phyloP scores from a whole-genome alignment of 768 basidiomycete species.

The Lactarius vividus region DNA sequence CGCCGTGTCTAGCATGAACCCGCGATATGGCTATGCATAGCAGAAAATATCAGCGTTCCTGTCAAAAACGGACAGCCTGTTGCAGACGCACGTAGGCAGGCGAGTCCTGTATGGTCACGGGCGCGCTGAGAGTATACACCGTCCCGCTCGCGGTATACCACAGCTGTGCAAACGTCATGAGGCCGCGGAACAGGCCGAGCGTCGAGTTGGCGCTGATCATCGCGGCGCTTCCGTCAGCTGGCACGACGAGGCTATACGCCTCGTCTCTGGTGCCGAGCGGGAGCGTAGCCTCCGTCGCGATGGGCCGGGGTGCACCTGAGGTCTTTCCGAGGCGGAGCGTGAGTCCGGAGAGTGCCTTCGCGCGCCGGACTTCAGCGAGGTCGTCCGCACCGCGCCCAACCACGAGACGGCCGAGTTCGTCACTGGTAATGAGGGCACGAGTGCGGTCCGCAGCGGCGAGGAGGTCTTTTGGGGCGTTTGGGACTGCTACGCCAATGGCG shows the following conservation, averaged over 20 bases:
- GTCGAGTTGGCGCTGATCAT: no score
- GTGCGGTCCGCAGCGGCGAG: constrained; percentile 52
- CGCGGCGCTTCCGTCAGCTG: no score
- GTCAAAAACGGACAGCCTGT: no score
- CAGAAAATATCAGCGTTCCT: no score
- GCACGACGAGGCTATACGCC: constrained; percentile 42
- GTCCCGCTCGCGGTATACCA: no score
- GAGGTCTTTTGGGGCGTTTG: constrained; percentile 57
- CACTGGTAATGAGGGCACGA: constrained; percentile 38
- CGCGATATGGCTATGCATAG: no score
- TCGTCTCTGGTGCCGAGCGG: constrained; percentile 43
- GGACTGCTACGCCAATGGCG: constrained; percentile 44
- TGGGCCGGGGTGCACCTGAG: constrained; percentile 31
- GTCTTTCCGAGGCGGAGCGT: constrained; percentile 33
- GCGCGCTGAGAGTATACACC: no score
- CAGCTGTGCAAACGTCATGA: no score
- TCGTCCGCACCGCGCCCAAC: constrained; percentile 58
- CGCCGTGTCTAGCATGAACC: no score
- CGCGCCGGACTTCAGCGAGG: constrained; percentile 37
- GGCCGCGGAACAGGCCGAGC: no score
- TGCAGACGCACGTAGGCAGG: no score
- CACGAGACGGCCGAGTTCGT: constrained; percentile 57
- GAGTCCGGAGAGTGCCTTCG: constrained; percentile 44
- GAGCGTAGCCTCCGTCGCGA: constrained; percentile 33
- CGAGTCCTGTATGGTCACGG: no score